A percentile compares a stretch with the other conserved stretches of the same genome.
These are phyloP conservation scores for Talaromyces stipitatus DNA, from an alignment of 495 filamentous ascomycete species.

Conservation along the genomic window DNA sequence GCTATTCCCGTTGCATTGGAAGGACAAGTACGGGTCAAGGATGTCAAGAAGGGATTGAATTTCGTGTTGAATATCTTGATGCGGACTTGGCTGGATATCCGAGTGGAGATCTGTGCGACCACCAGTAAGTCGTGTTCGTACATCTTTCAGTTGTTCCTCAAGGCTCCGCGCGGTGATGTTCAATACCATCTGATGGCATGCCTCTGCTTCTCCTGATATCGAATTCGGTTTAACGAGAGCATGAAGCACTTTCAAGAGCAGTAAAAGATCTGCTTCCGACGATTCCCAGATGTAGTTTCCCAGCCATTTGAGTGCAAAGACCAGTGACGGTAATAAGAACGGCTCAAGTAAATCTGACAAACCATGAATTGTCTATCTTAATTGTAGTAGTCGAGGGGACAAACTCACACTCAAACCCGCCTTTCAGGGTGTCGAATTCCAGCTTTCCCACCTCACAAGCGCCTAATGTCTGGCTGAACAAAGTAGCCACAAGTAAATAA, in stretches of 20 bases:
- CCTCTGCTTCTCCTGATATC: conserved; percentile 69
- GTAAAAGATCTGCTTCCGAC: conserved; percentile 47
- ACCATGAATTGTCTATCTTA: no score
- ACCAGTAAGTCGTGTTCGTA: conserved; percentile 60
- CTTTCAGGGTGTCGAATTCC: conserved; percentile 73
- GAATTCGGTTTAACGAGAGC: conserved; percentile 68
- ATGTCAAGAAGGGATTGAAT: conserved; percentile 64
- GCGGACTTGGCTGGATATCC: not conserved
- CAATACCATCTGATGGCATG: conserved; percentile 76
- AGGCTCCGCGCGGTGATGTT: conserved; percentile 73
- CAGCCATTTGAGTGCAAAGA: conserved; percentile 74
- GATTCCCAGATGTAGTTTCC: conserved; percentile 72
- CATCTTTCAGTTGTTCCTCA: conserved; percentile 64
- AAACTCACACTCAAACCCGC: conserved; percentile 75
- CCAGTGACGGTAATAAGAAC: conserved; percentile 80
- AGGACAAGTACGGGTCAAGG: conserved; percentile 61
- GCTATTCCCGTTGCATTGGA: conserved; percentile 55
- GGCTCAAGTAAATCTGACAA: conserved; percentile 71
- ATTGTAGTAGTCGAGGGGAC: no score
- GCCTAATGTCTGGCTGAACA: conserved; percentile 78
- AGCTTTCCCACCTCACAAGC: conserved; percentile 65
- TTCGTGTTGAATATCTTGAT: conserved; percentile 3
- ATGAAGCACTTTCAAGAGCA: conserved; percentile 61
- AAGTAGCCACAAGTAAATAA: conserved; percentile 79
- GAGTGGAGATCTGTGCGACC: conserved; percentile 39